phyloP scores from a whole-genome alignment of 2,329 filamentous ascomycete species.

The Phialophora expanda region DNA sequence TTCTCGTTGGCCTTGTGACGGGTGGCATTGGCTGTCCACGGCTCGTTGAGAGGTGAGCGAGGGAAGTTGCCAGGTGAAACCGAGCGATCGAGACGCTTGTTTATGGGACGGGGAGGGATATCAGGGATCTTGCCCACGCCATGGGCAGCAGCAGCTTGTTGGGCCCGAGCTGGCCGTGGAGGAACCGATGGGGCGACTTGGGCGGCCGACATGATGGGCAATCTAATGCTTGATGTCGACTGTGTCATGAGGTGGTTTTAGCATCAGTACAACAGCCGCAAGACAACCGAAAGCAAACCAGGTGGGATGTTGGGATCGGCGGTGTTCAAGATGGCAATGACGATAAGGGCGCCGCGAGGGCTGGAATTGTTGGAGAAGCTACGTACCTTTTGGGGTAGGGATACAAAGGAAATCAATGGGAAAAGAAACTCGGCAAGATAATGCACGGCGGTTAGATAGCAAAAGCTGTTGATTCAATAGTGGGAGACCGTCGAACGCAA shows the following conservation, averaged over 20 bases:
- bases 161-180: constrained; percentile 64
- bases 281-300: constrained; percentile 11
- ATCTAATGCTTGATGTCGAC: constrained; percentile 38
- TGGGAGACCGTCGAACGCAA: constrained; percentile 13
- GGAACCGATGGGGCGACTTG: constrained; percentile 63
- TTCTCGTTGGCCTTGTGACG: constrained; percentile 46
- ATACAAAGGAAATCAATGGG: constrained; percentile 19
- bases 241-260: neutral
- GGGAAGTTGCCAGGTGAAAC: constrained; percentile 80
- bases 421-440: constrained; percentile 14
- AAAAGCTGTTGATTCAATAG: constrained; percentile 2
- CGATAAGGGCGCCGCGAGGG: constrained; percentile 14
- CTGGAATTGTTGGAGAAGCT: constrained; percentile 23
- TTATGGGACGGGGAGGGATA: constrained; percentile 76
- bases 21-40: constrained; percentile 47
- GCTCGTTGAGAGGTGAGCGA: constrained; percentile 83
- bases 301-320: constrained; percentile 19
- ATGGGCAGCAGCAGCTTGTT: constrained; percentile 51
- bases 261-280: constrained; percentile 1
- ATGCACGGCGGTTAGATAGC: constrained; percentile 2
- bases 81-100: constrained; percentile 72
- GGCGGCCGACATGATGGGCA: constrained; percentile 48
- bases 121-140: constrained; percentile 64
- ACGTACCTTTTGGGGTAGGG: constrained; percentile 30
- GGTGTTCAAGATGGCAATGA: constrained; percentile 5